Evolutionary conservation across 148 eudicot genomes (phyloP).

Genomic region (Rhododendron kiyosumense): DNA sequence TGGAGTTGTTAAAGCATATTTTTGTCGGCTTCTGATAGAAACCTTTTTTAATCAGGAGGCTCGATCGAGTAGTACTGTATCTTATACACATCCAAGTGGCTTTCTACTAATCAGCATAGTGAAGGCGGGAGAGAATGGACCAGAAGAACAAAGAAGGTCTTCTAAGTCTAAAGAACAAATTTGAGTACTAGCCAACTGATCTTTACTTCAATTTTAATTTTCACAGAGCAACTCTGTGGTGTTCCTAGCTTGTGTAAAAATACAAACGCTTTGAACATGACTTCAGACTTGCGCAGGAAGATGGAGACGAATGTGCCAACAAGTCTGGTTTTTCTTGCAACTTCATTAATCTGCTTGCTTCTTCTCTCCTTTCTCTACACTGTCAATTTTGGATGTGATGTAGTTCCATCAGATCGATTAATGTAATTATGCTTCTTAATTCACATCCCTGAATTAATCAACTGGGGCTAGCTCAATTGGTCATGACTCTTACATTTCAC

Average conservation of each 20-base stretch:
- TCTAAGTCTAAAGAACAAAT: background rate
- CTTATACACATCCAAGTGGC: too few relatives aligned
- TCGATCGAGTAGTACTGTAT: too few relatives aligned
- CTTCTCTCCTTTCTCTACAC: conserved; percentile 11
- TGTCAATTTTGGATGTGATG: background rate
- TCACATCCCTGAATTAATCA: too few relatives aligned
- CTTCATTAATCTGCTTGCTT: background rate
- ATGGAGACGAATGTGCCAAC: background rate
- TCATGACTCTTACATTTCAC: too few relatives aligned
- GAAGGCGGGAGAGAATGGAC: background rate
- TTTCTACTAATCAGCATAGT: too few relatives aligned
- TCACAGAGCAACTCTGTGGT: background rate
- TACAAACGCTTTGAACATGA: background rate
- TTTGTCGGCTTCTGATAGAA: too few relatives aligned
- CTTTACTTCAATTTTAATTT: background rate
- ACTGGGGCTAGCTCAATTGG: too few relatives aligned
- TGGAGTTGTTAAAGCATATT: too few relatives aligned
- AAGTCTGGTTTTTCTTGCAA: background rate
- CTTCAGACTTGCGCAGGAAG: background rate
- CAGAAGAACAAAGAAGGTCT: background rate
- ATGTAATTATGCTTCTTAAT: too few relatives aligned
- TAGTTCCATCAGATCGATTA: too few relatives aligned
- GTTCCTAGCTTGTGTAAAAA: background rate
- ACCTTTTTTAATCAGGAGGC: too few relatives aligned
- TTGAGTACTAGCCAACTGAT: background rate